Evolutionary conservation across 768 basidiomycete species (phyloP).

Genomic region (Lentinula sp.): DNA sequence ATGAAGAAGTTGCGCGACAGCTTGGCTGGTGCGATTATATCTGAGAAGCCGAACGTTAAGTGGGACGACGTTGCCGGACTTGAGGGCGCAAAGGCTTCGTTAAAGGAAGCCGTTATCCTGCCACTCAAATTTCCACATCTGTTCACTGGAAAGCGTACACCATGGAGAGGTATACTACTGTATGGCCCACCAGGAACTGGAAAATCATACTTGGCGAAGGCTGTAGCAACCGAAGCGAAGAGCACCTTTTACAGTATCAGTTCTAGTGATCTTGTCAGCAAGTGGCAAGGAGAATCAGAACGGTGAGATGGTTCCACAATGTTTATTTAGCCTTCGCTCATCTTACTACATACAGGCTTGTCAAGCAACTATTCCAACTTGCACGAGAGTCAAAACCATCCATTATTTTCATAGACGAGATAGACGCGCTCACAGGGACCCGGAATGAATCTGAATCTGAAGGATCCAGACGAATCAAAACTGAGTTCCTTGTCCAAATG

Average conservation of each 20-base stretch:
- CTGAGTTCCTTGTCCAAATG: slow-evolving; percentile 97
- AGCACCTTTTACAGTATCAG: slow-evolving; percentile 98
- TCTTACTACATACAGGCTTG: slow-evolving; percentile 55
- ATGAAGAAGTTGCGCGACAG: slow-evolving; percentile 95
- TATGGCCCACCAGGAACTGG: slow-evolving; percentile 99
- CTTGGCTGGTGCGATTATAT: slow-evolving; percentile 79
- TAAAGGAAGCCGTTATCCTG: slow-evolving; percentile 98
- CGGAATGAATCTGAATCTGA: slow-evolving; percentile 97
- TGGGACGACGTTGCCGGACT: slow-evolving; percentile 99
- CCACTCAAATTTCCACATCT: slow-evolving; percentile 99
- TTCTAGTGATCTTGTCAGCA: slow-evolving; percentile 92
- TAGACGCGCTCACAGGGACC: slow-evolving; percentile 92
- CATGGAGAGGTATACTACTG: slow-evolving; percentile 92
- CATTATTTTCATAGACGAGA: slow-evolving; percentile 99
- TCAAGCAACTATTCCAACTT: slow-evolving; percentile 94
- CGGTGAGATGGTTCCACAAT: slow-evolving; percentile 41
- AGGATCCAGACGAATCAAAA: slow-evolving; percentile 95
- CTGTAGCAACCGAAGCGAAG: slow-evolving; percentile 98
- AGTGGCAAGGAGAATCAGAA: slow-evolving; percentile 99
- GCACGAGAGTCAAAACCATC: slow-evolving; percentile 94
- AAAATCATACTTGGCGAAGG: slow-evolving; percentile 95
- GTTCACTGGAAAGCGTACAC: slow-evolving; percentile 97
- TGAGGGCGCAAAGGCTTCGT: slow-evolving; percentile 88
- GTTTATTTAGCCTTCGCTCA: not conserved
- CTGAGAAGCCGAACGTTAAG: slow-evolving; percentile 91